These are phyloP conservation scores for Neurospora hispaniola DNA, from an alignment of 495 filamentous ascomycete species.

Conservation along the genomic window DNA sequence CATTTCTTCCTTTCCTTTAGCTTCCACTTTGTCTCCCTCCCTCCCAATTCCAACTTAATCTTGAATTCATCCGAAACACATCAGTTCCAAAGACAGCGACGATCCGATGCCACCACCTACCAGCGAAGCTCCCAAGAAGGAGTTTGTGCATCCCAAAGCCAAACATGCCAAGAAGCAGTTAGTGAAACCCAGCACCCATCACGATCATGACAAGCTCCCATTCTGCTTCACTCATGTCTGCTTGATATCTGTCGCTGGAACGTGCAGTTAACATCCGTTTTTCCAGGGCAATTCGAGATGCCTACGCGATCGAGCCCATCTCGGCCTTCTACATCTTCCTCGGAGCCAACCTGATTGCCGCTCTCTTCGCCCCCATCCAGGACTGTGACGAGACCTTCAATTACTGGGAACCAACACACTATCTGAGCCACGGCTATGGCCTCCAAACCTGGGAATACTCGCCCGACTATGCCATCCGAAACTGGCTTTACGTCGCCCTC, in stretches of 20 bases:
- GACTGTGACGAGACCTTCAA: conserved; percentile 99
- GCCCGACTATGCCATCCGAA: conserved; percentile 87
- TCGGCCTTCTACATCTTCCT: conserved; percentile 70
- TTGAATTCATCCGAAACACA: not conserved
- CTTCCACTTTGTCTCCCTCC: not conserved
- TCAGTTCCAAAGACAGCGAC: not conserved
- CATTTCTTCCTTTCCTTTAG: not conserved
- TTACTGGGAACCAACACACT: conserved; percentile 98
- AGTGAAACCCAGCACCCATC: conserved; percentile 4
- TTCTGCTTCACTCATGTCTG: not conserved
- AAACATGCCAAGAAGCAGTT: conserved; percentile 39
- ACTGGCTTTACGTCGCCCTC: conserved; percentile 86
- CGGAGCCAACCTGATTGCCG: conserved; percentile 59
- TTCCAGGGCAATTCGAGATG: conserved; percentile 37
- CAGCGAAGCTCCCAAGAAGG: conserved; percentile 13
- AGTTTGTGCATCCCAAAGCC: conserved; percentile 33
- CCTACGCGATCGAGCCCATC: conserved; percentile 60
- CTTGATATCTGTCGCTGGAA: not conserved
- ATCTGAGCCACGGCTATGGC: conserved; percentile 84
- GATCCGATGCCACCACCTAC: conserved; percentile 24
- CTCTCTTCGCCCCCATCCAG: conserved; percentile 82
- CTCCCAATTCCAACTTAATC: not conserved
- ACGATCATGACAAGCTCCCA: not conserved
- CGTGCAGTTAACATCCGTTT: conserved; percentile 11
- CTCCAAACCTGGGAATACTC: conserved; percentile 99